These are phyloP conservation scores for Priceomyces haplophilus DNA, from an alignment of 805 yeast genomes.

Conservation along the genomic window DNA sequence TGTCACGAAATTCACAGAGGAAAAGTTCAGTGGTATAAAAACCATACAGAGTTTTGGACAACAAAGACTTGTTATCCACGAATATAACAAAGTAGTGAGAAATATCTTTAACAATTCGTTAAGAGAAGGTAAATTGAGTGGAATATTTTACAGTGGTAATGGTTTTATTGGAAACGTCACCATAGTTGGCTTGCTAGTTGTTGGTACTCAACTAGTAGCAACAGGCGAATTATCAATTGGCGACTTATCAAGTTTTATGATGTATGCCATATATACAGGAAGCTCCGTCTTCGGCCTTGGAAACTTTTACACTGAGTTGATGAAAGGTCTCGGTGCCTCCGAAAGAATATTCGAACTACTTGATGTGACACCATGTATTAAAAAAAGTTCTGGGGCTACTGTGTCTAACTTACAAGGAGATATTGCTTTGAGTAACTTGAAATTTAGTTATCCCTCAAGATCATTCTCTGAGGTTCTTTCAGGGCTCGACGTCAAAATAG, in stretches of 20 bases:
- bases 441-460: conserved; percentile 82
- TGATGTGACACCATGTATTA: conserved; percentile 71
- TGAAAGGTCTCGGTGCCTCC: conserved; percentile 98
- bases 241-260: conserved; percentile 86
- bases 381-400: conserved; percentile 59
- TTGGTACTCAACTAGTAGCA: conserved; percentile 81
- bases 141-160: conserved; percentile 72
- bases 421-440: conserved; percentile 60
- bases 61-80: conserved; percentile 71
- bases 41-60: conserved; percentile 92
- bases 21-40: conserved; percentile 77
- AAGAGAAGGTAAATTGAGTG: conserved; percentile 76
- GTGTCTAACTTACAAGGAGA: conserved; percentile 46
- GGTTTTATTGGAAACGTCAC: conserved; percentile 83
- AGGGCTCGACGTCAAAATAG: conserved; percentile 55
- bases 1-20: conserved; percentile 87
- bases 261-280: conserved; percentile 94
- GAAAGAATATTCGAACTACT: conserved; percentile 84
- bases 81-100: conserved; percentile 70
- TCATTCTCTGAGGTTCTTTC: conserved; percentile 65
- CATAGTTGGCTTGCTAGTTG: conserved; percentile 67
- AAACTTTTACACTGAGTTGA: conserved; percentile 85
- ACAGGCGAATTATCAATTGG: conserved; percentile 78
- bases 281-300: conserved; percentile 89
- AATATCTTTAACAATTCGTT: conserved; percentile 64